Evolutionary conservation across 495 filamentous ascomycete species (phyloP).

Genomic region (Penicillium canariense): DNA sequence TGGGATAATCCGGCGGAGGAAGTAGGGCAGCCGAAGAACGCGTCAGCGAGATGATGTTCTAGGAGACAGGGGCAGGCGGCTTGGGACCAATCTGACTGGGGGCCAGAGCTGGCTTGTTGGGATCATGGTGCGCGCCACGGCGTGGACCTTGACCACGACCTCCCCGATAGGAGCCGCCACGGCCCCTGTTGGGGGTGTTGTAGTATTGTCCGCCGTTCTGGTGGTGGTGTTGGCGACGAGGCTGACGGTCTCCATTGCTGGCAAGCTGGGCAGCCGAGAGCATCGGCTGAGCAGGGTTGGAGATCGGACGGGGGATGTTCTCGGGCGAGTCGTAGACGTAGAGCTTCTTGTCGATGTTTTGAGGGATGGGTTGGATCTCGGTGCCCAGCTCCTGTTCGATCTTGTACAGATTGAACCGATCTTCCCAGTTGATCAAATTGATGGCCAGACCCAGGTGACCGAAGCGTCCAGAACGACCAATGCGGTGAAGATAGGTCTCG

Average conservation of each 20-base stretch:
- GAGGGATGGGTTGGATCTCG: constrained; percentile 93
- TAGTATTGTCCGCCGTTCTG: constrained; percentile 39
- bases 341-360: constrained; percentile 92
- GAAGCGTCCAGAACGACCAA: constrained; percentile 95
- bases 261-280: constrained; percentile 18
- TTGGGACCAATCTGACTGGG: constrained; percentile 33
- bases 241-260: constrained; percentile 31
- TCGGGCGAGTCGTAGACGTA: constrained; percentile 98
- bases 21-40: not conserved
- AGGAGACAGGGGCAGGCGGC: constrained; percentile 33
- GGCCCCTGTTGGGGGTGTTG: constrained; percentile 29
- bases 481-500: constrained; percentile 97
- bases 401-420: constrained; percentile 97
- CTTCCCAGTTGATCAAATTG: constrained; percentile 99
- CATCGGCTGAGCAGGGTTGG: constrained; percentile 40
- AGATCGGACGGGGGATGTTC: constrained; percentile 79
- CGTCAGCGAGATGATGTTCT: constrained; percentile 5
- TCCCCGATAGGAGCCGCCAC: constrained; percentile 42
- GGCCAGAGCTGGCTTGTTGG: constrained; percentile 27
- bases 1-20: not conserved
- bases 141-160: constrained; percentile 47
- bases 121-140: constrained; percentile 35
- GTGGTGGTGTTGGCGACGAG: constrained; percentile 40
- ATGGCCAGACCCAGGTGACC: constrained; percentile 97
- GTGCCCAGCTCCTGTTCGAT: constrained; percentile 97